Percentiles rank a stretch among this genome's conserved stretches.
phyloP scores from a whole-genome alignment of 257 asterid species.

The Coffea eugenioides region DNA sequence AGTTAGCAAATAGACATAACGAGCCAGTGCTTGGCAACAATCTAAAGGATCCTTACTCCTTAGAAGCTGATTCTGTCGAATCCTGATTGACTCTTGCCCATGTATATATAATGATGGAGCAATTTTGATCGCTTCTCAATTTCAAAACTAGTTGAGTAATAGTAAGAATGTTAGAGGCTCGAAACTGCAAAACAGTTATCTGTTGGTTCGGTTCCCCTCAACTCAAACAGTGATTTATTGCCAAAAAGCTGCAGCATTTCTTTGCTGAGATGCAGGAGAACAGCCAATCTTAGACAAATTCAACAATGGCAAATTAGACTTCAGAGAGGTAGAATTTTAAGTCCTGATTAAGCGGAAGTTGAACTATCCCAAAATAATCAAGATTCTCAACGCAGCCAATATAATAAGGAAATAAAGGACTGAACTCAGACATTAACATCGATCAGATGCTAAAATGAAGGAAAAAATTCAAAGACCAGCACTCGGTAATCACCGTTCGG shows the following conservation, averaged over 20 bases:
- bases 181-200: background rate
- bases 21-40: background rate
- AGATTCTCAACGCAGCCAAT: background rate
- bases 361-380: background rate
- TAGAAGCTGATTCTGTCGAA: no score
- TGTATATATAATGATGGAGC: background rate
- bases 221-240: background rate
- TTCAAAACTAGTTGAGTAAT: background rate
- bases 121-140: no score
- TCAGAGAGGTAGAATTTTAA: background rate
- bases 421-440: background rate
- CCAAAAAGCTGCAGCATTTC: background rate
- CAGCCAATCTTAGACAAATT: background rate
- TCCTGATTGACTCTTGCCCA: background rate
- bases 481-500: no score
- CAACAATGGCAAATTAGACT: background rate
- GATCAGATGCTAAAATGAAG: background rate
- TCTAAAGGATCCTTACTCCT: background rate
- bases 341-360: background rate
- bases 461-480: background rate
- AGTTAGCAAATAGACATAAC: background rate
- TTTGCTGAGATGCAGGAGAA: background rate
- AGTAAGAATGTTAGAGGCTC: background rate
- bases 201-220: background rate
- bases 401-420: background rate